These are phyloP conservation scores for Ophiostoma pallidulum DNA, from an alignment of 2,329 filamentous ascomycete species.

Conservation along the genomic window DNA sequence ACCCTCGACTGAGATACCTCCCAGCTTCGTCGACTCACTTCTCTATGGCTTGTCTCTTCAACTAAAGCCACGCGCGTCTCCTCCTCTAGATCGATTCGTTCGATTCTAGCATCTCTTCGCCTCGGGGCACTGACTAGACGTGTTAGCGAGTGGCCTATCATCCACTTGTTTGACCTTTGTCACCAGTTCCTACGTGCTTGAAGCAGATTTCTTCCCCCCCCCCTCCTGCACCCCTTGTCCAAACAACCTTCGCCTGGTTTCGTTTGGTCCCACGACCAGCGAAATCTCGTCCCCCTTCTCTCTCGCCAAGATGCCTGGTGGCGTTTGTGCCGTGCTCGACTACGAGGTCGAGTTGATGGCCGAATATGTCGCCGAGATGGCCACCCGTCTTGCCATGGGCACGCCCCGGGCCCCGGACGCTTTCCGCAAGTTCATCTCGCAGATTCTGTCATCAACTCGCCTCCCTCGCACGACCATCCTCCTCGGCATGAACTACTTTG, in stretches of 20 bases:
- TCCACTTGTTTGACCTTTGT: constrained; percentile 19
- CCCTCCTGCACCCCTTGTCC: not conserved
- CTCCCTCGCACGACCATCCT: constrained; percentile 87
- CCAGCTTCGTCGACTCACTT: constrained; percentile 13
- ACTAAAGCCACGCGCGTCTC: constrained; percentile 2
- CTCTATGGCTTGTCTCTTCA: constrained; percentile 26
- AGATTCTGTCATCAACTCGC: constrained; percentile 82
- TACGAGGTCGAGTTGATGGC: constrained; percentile 96
- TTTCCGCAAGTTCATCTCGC: constrained; percentile 85
- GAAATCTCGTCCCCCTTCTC: constrained; percentile 21
- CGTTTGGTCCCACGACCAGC: constrained; percentile 1
- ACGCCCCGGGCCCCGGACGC: constrained; percentile 41
- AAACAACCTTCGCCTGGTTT: not conserved
- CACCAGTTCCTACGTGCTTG: constrained; percentile 26
- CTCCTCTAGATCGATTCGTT: constrained; percentile 11
- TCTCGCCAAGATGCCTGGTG: constrained; percentile 55
- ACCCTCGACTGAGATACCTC: not conserved
- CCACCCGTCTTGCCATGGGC: constrained; percentile 51
- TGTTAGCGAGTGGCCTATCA: constrained; percentile 17
- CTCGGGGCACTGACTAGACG: constrained; percentile 15
- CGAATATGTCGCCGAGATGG: constrained; percentile 88
- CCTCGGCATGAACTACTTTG: constrained; percentile 80
- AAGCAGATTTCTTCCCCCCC: constrained; percentile 27
- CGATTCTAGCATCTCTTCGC: constrained; percentile 23
- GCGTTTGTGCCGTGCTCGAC: constrained; percentile 87